Evolutionary conservation across 768 basidiomycete genomes (phyloP).

Genomic region (Tricholoma hemisulphureum): DNA sequence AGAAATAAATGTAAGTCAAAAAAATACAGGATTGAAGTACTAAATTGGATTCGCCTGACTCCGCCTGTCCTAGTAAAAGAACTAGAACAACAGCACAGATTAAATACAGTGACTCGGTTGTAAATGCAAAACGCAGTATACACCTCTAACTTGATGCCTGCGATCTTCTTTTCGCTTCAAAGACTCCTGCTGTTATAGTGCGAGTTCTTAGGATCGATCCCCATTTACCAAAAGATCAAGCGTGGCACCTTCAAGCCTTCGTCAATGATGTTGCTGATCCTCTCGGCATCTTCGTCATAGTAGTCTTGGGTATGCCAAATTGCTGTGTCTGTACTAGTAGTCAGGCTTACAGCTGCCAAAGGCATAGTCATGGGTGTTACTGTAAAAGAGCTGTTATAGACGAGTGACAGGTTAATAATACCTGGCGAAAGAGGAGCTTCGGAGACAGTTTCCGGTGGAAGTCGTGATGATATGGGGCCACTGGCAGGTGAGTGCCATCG

Average conservation of each 20-base stretch:
- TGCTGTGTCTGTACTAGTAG: not conserved
- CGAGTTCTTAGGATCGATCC: not conserved
- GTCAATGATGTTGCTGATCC: slow-evolving; percentile 15
- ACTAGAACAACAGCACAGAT: slow-evolving; percentile 3
- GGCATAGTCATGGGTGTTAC: not conserved
- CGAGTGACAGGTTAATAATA: no score
- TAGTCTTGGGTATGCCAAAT: not conserved
- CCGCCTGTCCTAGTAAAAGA: slow-evolving; percentile 15
- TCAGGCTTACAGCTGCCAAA: not conserved
- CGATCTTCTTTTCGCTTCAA: slow-evolving; percentile 8
- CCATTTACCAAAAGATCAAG: not conserved
- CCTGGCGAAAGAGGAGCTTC: no score
- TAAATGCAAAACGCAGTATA: not conserved
- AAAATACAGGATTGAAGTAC: not conserved
- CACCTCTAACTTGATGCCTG: slow-evolving; percentile 15
- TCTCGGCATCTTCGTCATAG: slow-evolving; percentile 10
- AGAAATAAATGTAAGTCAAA: not conserved
- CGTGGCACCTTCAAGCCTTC: slow-evolving; percentile 14
- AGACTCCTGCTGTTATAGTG: slow-evolving; percentile 10
- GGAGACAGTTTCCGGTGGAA: no score
- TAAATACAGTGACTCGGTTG: not conserved
- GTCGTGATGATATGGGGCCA: no score
- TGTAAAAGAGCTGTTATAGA: not conserved
- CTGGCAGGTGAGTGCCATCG: no score
- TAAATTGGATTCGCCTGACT: slow-evolving; percentile 11